Evolutionary conservation across 1,139 yeast species (phyloP).

Genomic region (Yamadazyma sp.): DNA sequence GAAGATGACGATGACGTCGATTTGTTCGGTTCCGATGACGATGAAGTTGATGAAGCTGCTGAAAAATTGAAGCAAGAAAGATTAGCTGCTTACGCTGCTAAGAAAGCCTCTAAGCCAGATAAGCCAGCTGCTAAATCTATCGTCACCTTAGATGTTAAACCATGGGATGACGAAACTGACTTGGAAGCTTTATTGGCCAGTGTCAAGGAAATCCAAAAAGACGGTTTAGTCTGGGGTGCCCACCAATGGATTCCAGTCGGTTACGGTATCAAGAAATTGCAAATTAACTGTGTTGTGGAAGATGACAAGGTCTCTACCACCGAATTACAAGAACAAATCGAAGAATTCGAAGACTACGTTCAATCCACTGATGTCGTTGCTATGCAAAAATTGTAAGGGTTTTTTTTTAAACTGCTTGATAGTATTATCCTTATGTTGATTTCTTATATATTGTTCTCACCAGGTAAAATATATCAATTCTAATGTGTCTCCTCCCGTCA

Average conservation of each 20-base stretch:
- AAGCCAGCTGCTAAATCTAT: constrained; percentile 98
- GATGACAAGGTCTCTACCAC: constrained; percentile 93
- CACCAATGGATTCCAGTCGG: constrained; percentile 95
- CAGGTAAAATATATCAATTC: not conserved
- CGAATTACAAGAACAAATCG: constrained; percentile 80
- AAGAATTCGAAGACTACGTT: constrained; percentile 98
- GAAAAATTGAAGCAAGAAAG: constrained; percentile 96
- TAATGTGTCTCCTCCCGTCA: too few species aligned
- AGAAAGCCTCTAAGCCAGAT: constrained; percentile 89
- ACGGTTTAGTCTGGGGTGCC: constrained; percentile 99
- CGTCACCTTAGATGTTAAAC: constrained; percentile 96
- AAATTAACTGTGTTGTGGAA: constrained; percentile 97
- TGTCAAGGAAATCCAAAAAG: constrained; percentile 81
- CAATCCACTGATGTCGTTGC: constrained; percentile 99
- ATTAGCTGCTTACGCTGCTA: constrained; percentile 95
- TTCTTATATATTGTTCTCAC: not conserved
- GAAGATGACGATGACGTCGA: constrained; percentile 92
- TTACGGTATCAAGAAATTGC: constrained; percentile 99
- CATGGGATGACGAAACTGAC: constrained; percentile 99
- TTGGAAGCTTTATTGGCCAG: constrained; percentile 82
- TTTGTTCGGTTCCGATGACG: constrained; percentile 92
- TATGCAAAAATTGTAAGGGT: constrained; percentile 85
- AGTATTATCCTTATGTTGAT: not conserved
- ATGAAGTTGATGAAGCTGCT: constrained; percentile 93
- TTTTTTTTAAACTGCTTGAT: not conserved